These are phyloP conservation scores for Penicillium samsonianum DNA, from an alignment of 495 filamentous ascomycete species.

Conservation along the genomic window DNA sequence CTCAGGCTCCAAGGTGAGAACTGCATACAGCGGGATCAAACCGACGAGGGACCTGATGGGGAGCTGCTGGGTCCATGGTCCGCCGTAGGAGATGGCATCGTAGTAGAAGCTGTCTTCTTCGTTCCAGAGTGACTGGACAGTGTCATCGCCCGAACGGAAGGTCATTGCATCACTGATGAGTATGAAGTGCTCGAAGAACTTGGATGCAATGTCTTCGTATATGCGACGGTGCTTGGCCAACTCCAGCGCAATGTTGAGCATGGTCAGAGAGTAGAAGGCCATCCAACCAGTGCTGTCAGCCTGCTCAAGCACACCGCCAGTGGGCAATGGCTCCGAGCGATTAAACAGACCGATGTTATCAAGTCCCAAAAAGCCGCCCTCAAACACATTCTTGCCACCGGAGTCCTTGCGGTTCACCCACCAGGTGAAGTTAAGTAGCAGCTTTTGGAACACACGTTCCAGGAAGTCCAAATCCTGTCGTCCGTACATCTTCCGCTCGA, in stretches of 20 bases:
- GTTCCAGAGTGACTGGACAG: conserved; percentile 83
- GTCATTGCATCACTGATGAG: conserved; percentile 98
- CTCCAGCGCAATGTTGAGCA: conserved; percentile 95
- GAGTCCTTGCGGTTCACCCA: conserved; percentile 96
- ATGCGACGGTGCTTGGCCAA: conserved; percentile 93
- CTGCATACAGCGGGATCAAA: conserved; percentile 89
- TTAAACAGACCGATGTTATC: conserved; percentile 98
- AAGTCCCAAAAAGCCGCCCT: conserved; percentile 93
- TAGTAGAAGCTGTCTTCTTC: conserved; percentile 95
- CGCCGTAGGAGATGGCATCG: conserved; percentile 94
- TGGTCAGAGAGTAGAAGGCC: conserved; percentile 92
- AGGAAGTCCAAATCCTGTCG: conserved; percentile 93
- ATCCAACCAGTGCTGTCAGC: conserved; percentile 99
- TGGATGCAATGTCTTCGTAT: conserved; percentile 96
- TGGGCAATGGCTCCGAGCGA: conserved; percentile 93
- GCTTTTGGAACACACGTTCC: conserved; percentile 93
- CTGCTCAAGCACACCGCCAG: conserved; percentile 89
- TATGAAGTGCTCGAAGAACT: conserved; percentile 98
- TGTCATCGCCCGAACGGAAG: conserved; percentile 73
- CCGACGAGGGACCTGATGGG: conserved; percentile 90
- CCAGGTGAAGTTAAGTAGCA: conserved; percentile 97
- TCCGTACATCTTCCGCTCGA: conserved; percentile 95
- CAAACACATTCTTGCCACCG: conserved; percentile 94
- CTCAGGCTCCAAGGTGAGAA: conserved; percentile 88
- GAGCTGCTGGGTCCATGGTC: conserved; percentile 87